These are phyloP conservation scores for Chaetomium fimeti DNA, from an alignment of 495 filamentous ascomycete species.

Conservation along the genomic window DNA sequence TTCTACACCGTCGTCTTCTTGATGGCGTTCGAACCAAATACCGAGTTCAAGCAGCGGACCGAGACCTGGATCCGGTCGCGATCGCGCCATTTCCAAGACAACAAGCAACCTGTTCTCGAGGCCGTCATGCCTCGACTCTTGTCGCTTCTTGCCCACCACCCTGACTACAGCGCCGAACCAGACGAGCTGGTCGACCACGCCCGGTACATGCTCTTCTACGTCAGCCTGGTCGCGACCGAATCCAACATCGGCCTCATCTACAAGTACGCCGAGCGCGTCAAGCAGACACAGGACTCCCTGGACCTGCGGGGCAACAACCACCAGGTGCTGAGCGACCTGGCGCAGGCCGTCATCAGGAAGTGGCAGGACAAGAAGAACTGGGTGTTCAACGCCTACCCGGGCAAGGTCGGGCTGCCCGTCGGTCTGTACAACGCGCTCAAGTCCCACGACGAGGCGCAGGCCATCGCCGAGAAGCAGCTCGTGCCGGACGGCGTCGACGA, in stretches of 20 bases:
- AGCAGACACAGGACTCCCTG: constrained; percentile 81
- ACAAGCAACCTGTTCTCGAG: constrained; percentile 70
- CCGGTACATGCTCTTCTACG: constrained; percentile 84
- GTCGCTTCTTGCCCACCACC: constrained; percentile 89
- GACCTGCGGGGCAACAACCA: constrained; percentile 63
- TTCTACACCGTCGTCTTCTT: constrained; percentile 90
- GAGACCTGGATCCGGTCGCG: constrained; percentile 88
- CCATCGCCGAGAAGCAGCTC: constrained; percentile 79
- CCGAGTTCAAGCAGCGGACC: constrained; percentile 64
- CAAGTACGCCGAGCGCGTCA: constrained; percentile 89
- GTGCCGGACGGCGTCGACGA: constrained; percentile 82
- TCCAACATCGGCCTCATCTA: constrained; percentile 86
- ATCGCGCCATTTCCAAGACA: constrained; percentile 51
- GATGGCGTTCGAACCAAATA: constrained; percentile 81
- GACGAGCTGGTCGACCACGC: constrained; percentile 76
- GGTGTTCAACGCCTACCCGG: constrained; percentile 75
- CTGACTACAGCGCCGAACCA: constrained; percentile 71
- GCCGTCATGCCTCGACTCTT: constrained; percentile 79
- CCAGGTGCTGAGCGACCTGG: constrained; percentile 85
- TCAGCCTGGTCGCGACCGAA: constrained; percentile 76
- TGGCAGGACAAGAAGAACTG: constrained; percentile 79
- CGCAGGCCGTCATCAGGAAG: constrained; percentile 74
- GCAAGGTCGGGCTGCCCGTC: constrained; percentile 74
- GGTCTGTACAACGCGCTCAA: constrained; percentile 72
- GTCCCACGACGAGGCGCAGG: constrained; percentile 74